These are phyloP conservation scores for Arthrobotrys entomopaga DNA, from an alignment of 2,329 filamentous ascomycete species.

Conservation along the genomic window DNA sequence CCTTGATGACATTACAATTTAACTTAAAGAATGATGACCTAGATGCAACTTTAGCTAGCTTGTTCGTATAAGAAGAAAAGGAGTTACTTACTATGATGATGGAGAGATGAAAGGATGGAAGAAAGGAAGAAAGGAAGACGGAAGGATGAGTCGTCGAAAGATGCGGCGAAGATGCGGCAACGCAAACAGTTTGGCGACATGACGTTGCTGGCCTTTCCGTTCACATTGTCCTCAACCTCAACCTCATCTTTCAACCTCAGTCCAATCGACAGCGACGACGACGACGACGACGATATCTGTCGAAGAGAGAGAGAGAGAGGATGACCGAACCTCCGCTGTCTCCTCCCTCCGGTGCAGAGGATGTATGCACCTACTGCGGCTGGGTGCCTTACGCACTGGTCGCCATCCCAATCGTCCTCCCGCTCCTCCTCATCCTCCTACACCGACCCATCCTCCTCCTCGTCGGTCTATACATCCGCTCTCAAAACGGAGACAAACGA, in stretches of 20 bases:
- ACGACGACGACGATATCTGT: not conserved
- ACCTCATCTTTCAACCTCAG: slow-evolving; percentile 1
- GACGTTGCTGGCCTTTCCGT: not conserved
- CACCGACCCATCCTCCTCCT: slow-evolving; percentile 37
- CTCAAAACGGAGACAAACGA: slow-evolving; percentile 41
- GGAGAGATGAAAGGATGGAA: not conserved
- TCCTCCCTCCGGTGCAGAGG: slow-evolving; percentile 17
- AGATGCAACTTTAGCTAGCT: slow-evolving; percentile 1
- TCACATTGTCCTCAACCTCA: slow-evolving; percentile 5
- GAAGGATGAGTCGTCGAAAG: slow-evolving; percentile 28
- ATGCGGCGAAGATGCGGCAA: slow-evolving; percentile 46
- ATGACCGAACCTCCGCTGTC: slow-evolving; percentile 12
- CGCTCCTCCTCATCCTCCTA: slow-evolving; percentile 30
- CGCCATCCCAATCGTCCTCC: slow-evolving; percentile 29
- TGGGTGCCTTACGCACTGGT: slow-evolving; percentile 28
- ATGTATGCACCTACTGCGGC: slow-evolving; percentile 40
- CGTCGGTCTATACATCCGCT: slow-evolving; percentile 39
- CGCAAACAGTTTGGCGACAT: not conserved
- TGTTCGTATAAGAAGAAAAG: not conserved
- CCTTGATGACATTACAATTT: slow-evolving; percentile 70
- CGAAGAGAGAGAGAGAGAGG: too few species aligned
- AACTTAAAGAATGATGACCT: not conserved
- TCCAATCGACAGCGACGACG: not conserved
- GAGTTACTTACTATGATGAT: slow-evolving; percentile 15
- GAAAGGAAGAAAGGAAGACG: slow-evolving; percentile 1